These are phyloP conservation scores for Thermothielavioides terrestris DNA, from an alignment of 495 filamentous ascomycete species.

Conservation along the genomic window DNA sequence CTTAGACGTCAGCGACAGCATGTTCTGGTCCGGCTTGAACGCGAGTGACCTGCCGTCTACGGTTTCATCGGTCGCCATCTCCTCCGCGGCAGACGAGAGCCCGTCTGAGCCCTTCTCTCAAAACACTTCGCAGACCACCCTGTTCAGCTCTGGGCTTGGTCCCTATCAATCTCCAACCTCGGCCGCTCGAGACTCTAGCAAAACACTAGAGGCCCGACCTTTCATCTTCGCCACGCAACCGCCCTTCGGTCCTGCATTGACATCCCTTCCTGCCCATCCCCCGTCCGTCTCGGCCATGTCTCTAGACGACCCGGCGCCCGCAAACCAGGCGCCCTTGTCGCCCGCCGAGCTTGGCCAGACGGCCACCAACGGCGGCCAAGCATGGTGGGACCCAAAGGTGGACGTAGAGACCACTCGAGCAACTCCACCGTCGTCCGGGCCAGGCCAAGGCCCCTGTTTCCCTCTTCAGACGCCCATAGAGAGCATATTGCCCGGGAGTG, in stretches of 20 bases:
- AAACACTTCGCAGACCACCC: conserved; percentile 25
- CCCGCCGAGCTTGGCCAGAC: conserved; percentile 4
- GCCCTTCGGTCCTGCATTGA: conserved; percentile 2
- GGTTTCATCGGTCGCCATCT: conserved; percentile 17
- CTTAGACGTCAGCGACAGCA: conserved; percentile 12
- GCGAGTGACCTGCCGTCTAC: conserved; percentile 16
- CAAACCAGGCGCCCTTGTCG: conserved; percentile 4
- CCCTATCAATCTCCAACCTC: conserved; percentile 7
- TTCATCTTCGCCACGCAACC: conserved; percentile 16
- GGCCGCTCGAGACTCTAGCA: not conserved
- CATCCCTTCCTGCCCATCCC: not conserved
- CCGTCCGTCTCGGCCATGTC: conserved; percentile 14
- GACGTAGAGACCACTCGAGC: conserved; percentile 8
- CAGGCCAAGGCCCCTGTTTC: not conserved
- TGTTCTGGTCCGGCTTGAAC: conserved; percentile 19
- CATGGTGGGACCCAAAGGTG: conserved; percentile 19
- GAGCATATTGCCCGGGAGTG: not conserved
- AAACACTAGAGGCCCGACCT: conserved; percentile 3
- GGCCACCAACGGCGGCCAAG: conserved; percentile 1
- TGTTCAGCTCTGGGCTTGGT: conserved; percentile 12
- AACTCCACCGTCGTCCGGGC: conserved; percentile 9
- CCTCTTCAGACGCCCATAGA: conserved; percentile 6
- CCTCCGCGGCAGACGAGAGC: conserved; percentile 14
- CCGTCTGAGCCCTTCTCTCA: conserved; percentile 15
- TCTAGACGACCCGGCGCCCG: conserved; percentile 16